Conservation (phyloP, 2,329 filamentous ascomycete genomes). For the Fusarium buharicum region DNA sequence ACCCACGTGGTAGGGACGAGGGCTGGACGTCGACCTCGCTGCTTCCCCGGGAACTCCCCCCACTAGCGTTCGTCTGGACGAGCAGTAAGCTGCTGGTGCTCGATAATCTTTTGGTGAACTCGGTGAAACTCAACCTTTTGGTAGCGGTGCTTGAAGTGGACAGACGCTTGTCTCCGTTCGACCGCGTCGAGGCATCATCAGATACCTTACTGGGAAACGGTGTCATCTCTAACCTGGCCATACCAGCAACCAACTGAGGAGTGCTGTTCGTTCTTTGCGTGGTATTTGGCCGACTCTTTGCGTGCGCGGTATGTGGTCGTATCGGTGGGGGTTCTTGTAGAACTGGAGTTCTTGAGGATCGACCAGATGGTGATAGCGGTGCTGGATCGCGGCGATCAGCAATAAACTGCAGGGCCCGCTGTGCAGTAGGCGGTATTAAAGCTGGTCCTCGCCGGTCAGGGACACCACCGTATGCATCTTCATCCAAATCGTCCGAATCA, state of each 20-base stretch:
- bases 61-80: constrained; percentile 66
- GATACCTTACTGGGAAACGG: constrained; percentile 40
- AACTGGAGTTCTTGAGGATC: constrained; percentile 45
- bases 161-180: constrained; percentile 58
- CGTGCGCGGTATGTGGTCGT: constrained; percentile 66
- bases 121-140: constrained; percentile 70
- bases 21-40: constrained; percentile 57
- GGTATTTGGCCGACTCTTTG: constrained; percentile 57
- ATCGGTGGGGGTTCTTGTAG: constrained; percentile 43
- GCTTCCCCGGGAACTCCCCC: constrained; percentile 60
- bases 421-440: constrained; percentile 59
- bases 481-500: constrained; percentile 55
- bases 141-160: constrained; percentile 66
- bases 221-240: constrained; percentile 40
- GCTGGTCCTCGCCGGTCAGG: constrained; percentile 46
- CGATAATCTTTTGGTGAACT: constrained; percentile 69
- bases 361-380: constrained; percentile 48
- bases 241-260: constrained; percentile 54
- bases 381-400: constrained; percentile 55
- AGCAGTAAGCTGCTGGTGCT: constrained; percentile 70
- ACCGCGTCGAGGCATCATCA: constrained; percentile 50
- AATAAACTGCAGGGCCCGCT: constrained; percentile 63
- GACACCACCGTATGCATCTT: constrained; percentile 54
- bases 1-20: constrained; percentile 49
- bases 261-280: constrained; percentile 61